These are phyloP conservation scores for Dissophora globulifera DNA, from an alignment of 192 early-diverging fungal genomes.

Conservation along the genomic window DNA sequence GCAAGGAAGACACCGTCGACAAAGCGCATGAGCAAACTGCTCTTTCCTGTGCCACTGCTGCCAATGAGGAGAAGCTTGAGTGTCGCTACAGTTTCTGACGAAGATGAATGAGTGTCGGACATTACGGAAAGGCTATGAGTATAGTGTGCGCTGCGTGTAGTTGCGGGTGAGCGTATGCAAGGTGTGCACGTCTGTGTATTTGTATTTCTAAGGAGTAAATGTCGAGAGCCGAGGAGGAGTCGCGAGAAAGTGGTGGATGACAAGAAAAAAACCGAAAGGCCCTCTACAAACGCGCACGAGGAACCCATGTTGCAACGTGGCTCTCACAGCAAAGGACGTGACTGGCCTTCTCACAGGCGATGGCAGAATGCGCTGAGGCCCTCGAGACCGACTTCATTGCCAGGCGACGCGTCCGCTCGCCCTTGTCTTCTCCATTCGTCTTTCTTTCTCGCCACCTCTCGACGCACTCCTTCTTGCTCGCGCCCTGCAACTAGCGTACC, in stretches of 20 bases:
- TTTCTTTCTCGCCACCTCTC: background rate
- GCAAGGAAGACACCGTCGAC: constrained; percentile 94
- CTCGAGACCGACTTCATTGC: no score
- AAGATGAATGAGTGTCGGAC: constrained; percentile 29
- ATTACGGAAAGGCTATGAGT: background rate
- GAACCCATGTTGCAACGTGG: background rate
- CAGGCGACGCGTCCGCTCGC: constrained; percentile 1
- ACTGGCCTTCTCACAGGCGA: no score
- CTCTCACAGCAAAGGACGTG: no score
- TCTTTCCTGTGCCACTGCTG: constrained; percentile 96
- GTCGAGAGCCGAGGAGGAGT: background rate
- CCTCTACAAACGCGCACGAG: background rate
- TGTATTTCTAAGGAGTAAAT: background rate
- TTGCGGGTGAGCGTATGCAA: background rate
- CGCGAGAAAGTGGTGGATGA: background rate
- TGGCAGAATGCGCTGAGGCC: no score
- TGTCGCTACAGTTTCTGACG: constrained; percentile 75
- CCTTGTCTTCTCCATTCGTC: no score
- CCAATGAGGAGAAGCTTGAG: constrained; percentile 97
- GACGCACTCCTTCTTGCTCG: background rate
- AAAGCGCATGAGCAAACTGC: constrained; percentile 91
- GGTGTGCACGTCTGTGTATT: no score
- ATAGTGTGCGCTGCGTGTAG: background rate
- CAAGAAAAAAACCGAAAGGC: no score
- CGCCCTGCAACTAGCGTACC: background rate